These are phyloP conservation scores for Aquilaria agallochum DNA, from an alignment of 441 rosid species.

Conservation along the genomic window DNA sequence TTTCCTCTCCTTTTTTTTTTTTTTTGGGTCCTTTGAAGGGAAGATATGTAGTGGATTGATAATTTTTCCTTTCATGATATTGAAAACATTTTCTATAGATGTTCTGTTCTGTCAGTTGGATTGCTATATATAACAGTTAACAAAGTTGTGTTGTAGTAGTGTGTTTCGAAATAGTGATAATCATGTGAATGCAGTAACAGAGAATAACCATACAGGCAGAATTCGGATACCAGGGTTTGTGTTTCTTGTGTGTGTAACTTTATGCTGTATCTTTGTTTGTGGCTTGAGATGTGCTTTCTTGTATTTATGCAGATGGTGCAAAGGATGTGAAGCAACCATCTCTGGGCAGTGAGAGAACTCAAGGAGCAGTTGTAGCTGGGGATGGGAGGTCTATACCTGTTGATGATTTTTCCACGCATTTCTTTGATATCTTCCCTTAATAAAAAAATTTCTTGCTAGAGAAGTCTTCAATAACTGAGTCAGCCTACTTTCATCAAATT, in stretches of 20 bases:
- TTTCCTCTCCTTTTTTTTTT: not conserved
- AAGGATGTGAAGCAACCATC: conserved; percentile 41
- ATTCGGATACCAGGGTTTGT: too few relatives aligned
- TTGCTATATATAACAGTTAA: too few relatives aligned
- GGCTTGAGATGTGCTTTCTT: not conserved
- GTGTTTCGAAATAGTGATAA: too few relatives aligned
- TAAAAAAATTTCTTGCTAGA: not conserved
- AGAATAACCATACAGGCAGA: too few relatives aligned
- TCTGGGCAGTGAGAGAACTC: conserved; percentile 28
- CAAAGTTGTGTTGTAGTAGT: too few relatives aligned
- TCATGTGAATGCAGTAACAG: too few relatives aligned
- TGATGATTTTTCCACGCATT: conserved; percentile 6
- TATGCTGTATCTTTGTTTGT: not conserved
- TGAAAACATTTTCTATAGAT: too few relatives aligned
- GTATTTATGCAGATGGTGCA: conserved; percentile 39
- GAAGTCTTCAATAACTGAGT: conserved; percentile 1
- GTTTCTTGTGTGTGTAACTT: not conserved
- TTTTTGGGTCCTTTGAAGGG: too few relatives aligned
- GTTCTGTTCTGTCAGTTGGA: too few relatives aligned
- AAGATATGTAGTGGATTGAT: too few relatives aligned
- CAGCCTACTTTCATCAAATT: not conserved
- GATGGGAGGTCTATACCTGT: conserved; percentile 56
- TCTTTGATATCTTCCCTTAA: conserved; percentile 1
- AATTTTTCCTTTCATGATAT: too few relatives aligned
- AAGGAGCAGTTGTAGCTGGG: conserved; percentile 38